These are phyloP conservation scores for Saururus chinensis DNA, from an alignment of 164 flowering plant species.

Conservation along the genomic window DNA sequence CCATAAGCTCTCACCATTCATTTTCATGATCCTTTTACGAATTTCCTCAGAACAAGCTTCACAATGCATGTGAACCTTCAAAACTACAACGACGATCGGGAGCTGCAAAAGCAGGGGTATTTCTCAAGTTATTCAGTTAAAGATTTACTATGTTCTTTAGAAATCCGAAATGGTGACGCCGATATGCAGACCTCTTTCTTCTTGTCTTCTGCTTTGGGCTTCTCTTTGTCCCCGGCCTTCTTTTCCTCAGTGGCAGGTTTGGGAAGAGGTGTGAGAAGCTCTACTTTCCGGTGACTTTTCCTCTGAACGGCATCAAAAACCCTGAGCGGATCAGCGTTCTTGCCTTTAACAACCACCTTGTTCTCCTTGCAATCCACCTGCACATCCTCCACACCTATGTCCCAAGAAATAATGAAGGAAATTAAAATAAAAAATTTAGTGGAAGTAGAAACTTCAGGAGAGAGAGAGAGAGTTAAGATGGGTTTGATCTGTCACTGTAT, in stretches of 20 bases:
- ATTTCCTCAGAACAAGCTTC: conserved; percentile 75
- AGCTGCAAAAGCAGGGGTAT: conserved; percentile 19
- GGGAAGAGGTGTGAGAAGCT: conserved; percentile 8
- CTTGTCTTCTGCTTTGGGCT: conserved; percentile 11
- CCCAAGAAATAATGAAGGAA: too few species aligned
- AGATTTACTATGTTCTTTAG: background rate
- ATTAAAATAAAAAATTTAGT: too few species aligned
- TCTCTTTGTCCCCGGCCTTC: conserved; percentile 18
- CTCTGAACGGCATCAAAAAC: conserved; percentile 6
- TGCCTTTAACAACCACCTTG: conserved; percentile 9
- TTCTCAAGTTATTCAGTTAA: too few species aligned
- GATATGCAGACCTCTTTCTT: conserved; percentile 2
- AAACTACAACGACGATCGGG: conserved; percentile 43
- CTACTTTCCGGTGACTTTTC: conserved; percentile 12
- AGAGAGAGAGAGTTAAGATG: too few species aligned
- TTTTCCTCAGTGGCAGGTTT: conserved; percentile 8
- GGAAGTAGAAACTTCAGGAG: background rate
- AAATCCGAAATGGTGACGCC: background rate
- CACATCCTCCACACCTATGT: conserved; percentile 10
- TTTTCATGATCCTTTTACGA: conserved; percentile 56
- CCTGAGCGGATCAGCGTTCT: conserved; percentile 11
- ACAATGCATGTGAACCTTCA: conserved; percentile 84
- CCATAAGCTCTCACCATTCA: conserved; percentile 44
- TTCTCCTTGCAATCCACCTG: conserved; percentile 8
- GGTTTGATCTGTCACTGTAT: too few species aligned